These are phyloP conservation scores for Crassisporium funariophilum DNA, from an alignment of 768 basidiomycete species.

Conservation along the genomic window DNA sequence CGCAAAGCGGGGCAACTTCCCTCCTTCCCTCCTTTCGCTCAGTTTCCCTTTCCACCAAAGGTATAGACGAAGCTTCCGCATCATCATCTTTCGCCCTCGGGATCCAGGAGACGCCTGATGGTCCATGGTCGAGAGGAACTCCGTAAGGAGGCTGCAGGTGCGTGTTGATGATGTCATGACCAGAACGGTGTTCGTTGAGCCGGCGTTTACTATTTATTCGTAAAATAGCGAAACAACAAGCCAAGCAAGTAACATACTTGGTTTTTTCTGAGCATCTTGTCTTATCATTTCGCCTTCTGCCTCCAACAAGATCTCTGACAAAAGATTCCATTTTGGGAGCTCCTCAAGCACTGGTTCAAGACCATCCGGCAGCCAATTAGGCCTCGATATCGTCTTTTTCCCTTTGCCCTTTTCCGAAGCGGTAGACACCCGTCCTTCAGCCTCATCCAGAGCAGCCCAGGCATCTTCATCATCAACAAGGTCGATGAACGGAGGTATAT, in stretches of 20 bases:
- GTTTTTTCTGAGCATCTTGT: constrained; percentile 44
- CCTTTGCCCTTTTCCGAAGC: constrained; percentile 16
- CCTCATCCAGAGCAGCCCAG: constrained; percentile 72
- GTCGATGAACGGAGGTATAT: constrained; percentile 37
- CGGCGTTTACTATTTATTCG: constrained; percentile 37
- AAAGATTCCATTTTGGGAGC: constrained; percentile 88
- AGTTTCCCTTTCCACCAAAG: constrained; percentile 80
- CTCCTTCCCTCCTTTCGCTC: constrained; percentile 38
- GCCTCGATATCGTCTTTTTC: constrained; percentile 32
- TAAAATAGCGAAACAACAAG: not conserved
- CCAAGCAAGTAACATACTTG: constrained; percentile 24
- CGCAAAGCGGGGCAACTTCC: constrained; percentile 26
- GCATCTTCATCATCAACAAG: constrained; percentile 67
- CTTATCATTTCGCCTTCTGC: constrained; percentile 84
- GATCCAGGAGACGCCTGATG: constrained; percentile 54
- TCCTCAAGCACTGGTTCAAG: constrained; percentile 92
- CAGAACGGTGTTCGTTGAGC: constrained; percentile 71
- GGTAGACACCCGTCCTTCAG: constrained; percentile 38
- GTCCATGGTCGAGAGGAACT: constrained; percentile 76
- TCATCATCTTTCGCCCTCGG: constrained; percentile 79
- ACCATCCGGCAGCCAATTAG: constrained; percentile 70
- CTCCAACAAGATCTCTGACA: constrained; percentile 86
- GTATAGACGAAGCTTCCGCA: constrained; percentile 68
- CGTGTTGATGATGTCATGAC: constrained; percentile 86
- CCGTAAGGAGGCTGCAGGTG: constrained; percentile 71